Conservation (phyloP, 345 rosid species). For the Pelargonium nanum region DNA sequence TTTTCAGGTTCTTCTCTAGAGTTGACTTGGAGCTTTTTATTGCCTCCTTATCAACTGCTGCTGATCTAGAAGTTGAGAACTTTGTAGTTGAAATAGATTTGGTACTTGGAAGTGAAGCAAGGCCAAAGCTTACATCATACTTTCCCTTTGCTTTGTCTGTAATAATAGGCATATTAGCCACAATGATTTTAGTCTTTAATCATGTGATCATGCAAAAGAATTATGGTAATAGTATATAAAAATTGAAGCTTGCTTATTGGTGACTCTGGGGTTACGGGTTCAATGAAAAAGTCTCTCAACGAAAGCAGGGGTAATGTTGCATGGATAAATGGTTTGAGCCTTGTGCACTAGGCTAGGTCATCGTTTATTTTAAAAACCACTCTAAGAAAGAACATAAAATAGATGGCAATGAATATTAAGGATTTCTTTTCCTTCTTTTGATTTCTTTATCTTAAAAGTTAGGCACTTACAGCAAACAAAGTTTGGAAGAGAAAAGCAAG, state of each 20-base stretch:
- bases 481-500: background rate
- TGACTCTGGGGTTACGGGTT: too few relatives aligned
- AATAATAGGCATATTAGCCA: conserved; percentile 1
- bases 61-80: conserved; percentile 25
- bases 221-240: too few relatives aligned
- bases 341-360: too few relatives aligned
- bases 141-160: conserved; percentile 54
- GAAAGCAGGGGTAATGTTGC: too few relatives aligned
- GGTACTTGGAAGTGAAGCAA: conserved; percentile 12
- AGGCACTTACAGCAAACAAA: background rate
- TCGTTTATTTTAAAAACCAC: too few relatives aligned
- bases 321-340: too few relatives aligned
- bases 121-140: conserved; percentile 14
- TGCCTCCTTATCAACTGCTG: conserved; percentile 20
- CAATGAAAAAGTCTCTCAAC: too few relatives aligned
- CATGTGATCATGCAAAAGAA: too few relatives aligned
- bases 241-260: too few relatives aligned
- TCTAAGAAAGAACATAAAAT: background rate
- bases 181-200: background rate
- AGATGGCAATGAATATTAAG: background rate
- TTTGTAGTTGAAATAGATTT: conserved; percentile 34
- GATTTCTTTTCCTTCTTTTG: background rate
- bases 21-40: conserved; percentile 29
- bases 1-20: conserved; percentile 44
- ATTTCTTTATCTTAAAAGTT: too few relatives aligned